A percentile compares a stretch with the other conserved stretches of the same genome.
phyloP scores from a whole-genome alignment of 2,329 filamentous ascomycete genomes.

The Davidsoniella virescens region DNA sequence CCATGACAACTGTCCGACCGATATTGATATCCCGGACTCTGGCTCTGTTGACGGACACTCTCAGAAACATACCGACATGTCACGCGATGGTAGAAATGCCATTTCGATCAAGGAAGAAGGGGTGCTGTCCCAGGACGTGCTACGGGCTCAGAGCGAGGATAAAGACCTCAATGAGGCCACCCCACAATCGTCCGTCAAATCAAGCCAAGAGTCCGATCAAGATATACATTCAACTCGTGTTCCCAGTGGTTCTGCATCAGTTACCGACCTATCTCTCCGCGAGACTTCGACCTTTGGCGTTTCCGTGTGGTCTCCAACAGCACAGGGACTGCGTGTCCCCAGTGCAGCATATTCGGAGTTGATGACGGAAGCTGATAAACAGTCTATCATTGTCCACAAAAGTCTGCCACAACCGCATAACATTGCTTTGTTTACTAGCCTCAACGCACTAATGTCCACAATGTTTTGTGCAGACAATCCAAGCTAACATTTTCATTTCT shows the following conservation, averaged over 20 bases:
- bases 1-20: too few relatives aligned
- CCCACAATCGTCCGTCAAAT: background rate
- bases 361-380: background rate
- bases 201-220: background rate
- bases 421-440: background rate
- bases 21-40: too few relatives aligned
- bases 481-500: conserved; percentile 6
- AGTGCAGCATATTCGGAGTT: conserved; percentile 1
- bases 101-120: too few relatives aligned
- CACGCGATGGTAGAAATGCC: too few relatives aligned
- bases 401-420: conserved; percentile 1
- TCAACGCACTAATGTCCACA: background rate
- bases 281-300: background rate
- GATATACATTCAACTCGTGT: background rate
- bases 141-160: too few relatives aligned
- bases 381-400: conserved; percentile 2
- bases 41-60: too few relatives aligned
- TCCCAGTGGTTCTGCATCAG: background rate
- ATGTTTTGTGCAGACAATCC: background rate
- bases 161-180: too few relatives aligned
- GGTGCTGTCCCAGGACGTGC: too few relatives aligned
- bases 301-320: background rate
- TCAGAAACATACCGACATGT: too few relatives aligned
- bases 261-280: background rate
- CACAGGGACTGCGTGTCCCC: conserved; percentile 2